Evolutionary conservation across 2,329 filamentous ascomycete species (phyloP), one percentile per base, ranked within the genome.

Genomic region (Aspergillus spinulosporus): DNA sequence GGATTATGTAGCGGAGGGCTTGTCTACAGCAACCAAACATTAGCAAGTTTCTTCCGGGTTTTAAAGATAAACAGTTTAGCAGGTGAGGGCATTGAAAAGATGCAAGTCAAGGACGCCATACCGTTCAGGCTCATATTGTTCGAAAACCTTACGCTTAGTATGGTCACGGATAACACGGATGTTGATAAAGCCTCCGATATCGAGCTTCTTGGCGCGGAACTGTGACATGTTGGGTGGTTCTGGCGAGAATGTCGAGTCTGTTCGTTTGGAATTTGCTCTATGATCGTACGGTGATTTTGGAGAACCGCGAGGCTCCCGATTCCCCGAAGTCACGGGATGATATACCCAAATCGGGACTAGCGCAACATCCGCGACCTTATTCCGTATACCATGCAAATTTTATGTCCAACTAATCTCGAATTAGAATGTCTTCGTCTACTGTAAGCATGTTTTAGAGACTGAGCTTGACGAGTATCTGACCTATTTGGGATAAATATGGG

Each of bases 121-220:
- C 92, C 93, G 88, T 78, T 97, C 89, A 3, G 92, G 85, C 79
- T 99, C 94, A 71, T 88, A 80, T 72, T 91, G 82, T 71, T 88
- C 89, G 69, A 92, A 97, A 57, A 92, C 90, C 79, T 95, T 93
- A 68, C 94, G 89, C 84, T 97, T 99, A 54, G 92, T 92, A 79
- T 97, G 91, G 76, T 99, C 94, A 68, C 94, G 90, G 72, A 99
- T 88, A 64, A 90, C 84, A 64, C 88, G 88, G 73, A 88, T 85
- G 71, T 97, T 97, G 78, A 95, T 76, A 71, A 89, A 96, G 72
- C 90, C 90, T 73, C 89, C 87, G 65, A 97, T 79, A 67, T 97
- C 92, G 66, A 97, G 86, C 81, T 87, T 92, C 78, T 96, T 96
- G 32, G 92, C 82, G 67, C 92, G 83, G 77, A 96, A 97, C 79